Evolutionary conservation across 495 filamentous ascomycete genomes (phyloP).

Genomic region (Glonium stellatum): DNA sequence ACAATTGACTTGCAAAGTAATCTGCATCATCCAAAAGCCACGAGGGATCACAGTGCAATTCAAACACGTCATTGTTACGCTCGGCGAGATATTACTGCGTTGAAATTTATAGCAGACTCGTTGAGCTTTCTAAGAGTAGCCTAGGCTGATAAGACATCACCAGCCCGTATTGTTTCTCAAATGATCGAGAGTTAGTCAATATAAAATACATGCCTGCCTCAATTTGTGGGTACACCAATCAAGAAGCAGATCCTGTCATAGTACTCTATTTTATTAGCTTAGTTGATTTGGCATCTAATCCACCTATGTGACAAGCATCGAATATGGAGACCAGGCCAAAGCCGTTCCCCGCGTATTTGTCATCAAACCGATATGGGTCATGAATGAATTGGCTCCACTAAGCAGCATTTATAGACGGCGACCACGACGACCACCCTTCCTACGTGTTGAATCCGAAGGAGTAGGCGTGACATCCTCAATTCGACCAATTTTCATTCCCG

Average conservation of each 20-base stretch:
- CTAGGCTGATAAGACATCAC: too few relatives aligned
- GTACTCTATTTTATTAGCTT: background rate
- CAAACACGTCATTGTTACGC: too few relatives aligned
- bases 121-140: too few relatives aligned
- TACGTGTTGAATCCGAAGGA: conserved; percentile 94
- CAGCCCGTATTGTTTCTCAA: too few relatives aligned
- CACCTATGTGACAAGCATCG: conserved; percentile 1
- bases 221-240: background rate
- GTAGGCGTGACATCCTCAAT: conserved; percentile 99
- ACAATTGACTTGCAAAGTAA: too few relatives aligned
- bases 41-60: too few relatives aligned
- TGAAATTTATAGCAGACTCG: too few relatives aligned
- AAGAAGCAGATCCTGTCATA: background rate
- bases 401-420: conserved; percentile 76
- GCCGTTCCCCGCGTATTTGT: conserved; percentile 9
- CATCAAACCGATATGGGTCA: background rate
- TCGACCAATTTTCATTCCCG: conserved; percentile 98
- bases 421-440: conserved; percentile 99
- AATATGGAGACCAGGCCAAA: conserved; percentile 8
- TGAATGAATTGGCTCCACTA: background rate
- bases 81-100: too few relatives aligned
- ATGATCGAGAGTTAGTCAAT: too few relatives aligned
- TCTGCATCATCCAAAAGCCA: too few relatives aligned
- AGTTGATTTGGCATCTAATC: background rate
- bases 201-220: too few relatives aligned